Base-by-base conservation (phyloP, 1,284 basidiomycete species). In the Ustilago curta region DNA sequence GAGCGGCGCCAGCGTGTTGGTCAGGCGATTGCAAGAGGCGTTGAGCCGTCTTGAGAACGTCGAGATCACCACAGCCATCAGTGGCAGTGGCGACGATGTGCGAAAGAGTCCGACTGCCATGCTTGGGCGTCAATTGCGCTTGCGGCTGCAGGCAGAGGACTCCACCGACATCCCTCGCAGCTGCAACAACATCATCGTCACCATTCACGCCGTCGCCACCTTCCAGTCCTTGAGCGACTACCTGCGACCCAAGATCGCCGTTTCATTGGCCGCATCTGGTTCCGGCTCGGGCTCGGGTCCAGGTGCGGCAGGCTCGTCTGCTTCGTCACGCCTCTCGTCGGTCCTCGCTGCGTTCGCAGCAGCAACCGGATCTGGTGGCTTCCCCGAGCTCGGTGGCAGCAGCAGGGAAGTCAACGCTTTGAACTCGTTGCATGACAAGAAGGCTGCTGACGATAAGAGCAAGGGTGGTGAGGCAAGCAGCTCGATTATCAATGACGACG, bases 321-420 rank as follows among this genome's bases (percentile, higher is more conserved):
- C 69, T 14, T 59, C 62, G 19, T 90, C 91, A 16, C 89, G 93
- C 14, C 85, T 97, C 14, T 92, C 93, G 4, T 91, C 91, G 40
- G 94, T 97, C 90, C 89, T 98, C 48, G 94, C 95, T 27, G 92
- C 95, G 3, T 88, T 97, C 53, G 91, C 93, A 5, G 86, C 86
- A 4, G 90, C 91, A 0, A 91, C 85, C 7, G 87, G 86, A 21
- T 61, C 68, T 14, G 57, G 64, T 16, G 64, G 57, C 16, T 71
- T 64, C 56, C 64, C 68, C 9, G 61, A 70, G 45, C 64, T 68
- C 19, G 47, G 51, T 42, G 48, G 55, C 53, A 56, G 91, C 75
- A 92, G 91, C 35, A 92, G 91, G 86, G 89, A 89, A 4, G 49
- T 42, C 18, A 25, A 8, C 32, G 55, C 55, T 49, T 59, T 51